Evolutionary conservation across 2,329 filamentous ascomycete genomes (phyloP).

Genomic region (Leptographium galeiforme): DNA sequence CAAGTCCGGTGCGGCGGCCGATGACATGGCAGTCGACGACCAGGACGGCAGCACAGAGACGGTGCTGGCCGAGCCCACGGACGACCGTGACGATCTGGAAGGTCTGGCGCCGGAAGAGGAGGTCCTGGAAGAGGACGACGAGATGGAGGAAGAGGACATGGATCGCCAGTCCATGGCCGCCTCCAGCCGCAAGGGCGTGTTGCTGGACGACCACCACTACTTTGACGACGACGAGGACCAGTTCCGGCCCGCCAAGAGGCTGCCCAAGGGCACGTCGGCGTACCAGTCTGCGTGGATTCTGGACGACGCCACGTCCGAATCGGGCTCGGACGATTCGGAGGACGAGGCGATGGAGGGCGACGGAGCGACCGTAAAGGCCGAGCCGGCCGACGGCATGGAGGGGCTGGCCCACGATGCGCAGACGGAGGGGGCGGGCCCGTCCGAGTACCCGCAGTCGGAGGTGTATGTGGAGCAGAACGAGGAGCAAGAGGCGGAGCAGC

Average conservation of each 20-base stretch:
- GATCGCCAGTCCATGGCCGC: constrained; percentile 24
- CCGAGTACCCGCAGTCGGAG: constrained; percentile 88
- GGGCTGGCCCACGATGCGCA: constrained; percentile 51
- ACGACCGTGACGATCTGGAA: constrained; percentile 70
- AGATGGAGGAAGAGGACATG: constrained; percentile 41
- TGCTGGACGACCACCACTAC: constrained; percentile 95
- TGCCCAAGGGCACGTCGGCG: constrained; percentile 83
- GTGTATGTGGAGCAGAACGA: constrained; percentile 81
- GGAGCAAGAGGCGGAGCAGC: constrained; percentile 60
- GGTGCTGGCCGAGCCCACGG: constrained; percentile 53
- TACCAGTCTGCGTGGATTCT: constrained; percentile 95
- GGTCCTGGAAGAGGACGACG: constrained; percentile 38
- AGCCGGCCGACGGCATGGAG: constrained; percentile 59
- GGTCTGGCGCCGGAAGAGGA: constrained; percentile 79
- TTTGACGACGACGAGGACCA: constrained; percentile 77
- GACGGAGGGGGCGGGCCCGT: constrained; percentile 57
- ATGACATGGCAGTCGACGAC: constrained; percentile 51
- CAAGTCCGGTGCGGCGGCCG: constrained; percentile 27
- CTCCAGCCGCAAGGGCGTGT: constrained; percentile 64
- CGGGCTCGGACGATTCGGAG: constrained; percentile 63
- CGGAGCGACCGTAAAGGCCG: constrained; percentile 47
- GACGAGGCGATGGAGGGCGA: constrained; percentile 46
- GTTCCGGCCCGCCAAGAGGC: constrained; percentile 50
- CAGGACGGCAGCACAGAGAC: constrained; percentile 29
- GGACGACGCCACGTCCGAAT: constrained; percentile 60